phyloP scores from a whole-genome alignment of 176 grass and related monocot species.

The Oryza meridionalis region DNA sequence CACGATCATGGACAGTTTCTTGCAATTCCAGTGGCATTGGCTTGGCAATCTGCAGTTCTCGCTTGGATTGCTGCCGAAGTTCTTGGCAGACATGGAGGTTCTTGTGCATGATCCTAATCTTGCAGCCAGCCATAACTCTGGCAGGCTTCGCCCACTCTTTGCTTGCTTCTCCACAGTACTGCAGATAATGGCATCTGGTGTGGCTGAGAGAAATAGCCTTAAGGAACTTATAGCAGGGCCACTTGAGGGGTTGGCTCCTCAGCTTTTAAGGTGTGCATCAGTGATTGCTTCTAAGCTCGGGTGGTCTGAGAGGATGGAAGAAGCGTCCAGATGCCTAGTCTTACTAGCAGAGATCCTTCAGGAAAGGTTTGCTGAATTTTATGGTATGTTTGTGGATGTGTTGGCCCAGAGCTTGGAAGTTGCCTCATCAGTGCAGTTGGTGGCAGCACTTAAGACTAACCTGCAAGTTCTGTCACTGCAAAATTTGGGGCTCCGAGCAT shows the following conservation, averaged over 20 bases:
- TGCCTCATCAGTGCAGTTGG: conserved; percentile 58
- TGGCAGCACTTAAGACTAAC: conserved; percentile 77
- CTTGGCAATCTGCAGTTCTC: conserved; percentile 85
- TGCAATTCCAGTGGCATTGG: conserved; percentile 93
- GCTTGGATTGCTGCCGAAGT: conserved; percentile 79
- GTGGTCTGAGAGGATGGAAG: conserved; percentile 75
- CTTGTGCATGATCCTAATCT: conserved; percentile 65
- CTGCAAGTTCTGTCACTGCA: conserved; percentile 82
- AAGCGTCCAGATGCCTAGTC: conserved; percentile 83
- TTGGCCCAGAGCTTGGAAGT: conserved; percentile 63
- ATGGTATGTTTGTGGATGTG: conserved; percentile 71
- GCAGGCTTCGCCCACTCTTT: conserved; percentile 66
- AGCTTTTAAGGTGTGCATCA: conserved; percentile 68
- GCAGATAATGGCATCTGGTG: conserved; percentile 77
- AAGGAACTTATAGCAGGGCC: conserved; percentile 69
- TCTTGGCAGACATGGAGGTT: conserved; percentile 93
- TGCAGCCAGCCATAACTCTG: conserved; percentile 58
- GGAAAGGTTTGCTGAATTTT: conserved; percentile 84
- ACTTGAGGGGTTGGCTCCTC: conserved; percentile 73
- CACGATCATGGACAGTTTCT: conserved; percentile 90
- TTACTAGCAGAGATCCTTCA: conserved; percentile 77
- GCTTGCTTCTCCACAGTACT: conserved; percentile 92
- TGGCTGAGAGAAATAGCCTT: conserved; percentile 57
- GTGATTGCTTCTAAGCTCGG: conserved; percentile 74
- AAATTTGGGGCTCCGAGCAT: conserved; percentile 59